Evolutionary conservation across 176 grass and related monocot species (phyloP).

Genomic region (Olyra latifolia): DNA sequence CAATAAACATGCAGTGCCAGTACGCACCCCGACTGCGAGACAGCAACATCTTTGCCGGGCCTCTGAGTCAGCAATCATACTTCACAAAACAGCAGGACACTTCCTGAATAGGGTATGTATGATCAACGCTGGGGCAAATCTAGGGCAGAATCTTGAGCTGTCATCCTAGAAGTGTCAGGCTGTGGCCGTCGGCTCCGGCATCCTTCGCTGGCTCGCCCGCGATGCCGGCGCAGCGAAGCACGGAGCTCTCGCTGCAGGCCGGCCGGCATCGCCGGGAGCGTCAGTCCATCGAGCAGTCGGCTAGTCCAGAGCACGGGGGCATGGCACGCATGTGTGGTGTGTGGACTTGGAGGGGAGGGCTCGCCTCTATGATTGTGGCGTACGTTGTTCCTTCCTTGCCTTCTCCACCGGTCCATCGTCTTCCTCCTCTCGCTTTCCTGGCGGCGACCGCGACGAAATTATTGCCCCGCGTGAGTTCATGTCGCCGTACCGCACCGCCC

Average conservation of each 20-base stretch:
- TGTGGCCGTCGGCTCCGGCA: background rate
- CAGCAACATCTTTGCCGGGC: background rate
- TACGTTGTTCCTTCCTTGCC: background rate
- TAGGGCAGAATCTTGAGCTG: background rate
- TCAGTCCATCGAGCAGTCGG: background rate
- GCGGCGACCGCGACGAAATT: background rate
- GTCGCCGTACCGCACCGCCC: no score
- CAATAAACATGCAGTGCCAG: background rate
- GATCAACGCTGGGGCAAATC: background rate
- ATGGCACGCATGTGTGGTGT: conserved; percentile 13
- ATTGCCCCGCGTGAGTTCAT: no score
- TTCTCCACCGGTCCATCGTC: no score
- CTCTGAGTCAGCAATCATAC: background rate
- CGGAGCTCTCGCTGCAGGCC: background rate
- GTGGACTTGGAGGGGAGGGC: background rate
- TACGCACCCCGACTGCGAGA: background rate
- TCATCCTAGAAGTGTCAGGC: background rate
- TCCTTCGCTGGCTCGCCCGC: background rate
- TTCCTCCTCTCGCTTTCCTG: background rate
- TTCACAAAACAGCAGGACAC: background rate
- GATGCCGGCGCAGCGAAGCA: background rate
- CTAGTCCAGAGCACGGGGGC: background rate
- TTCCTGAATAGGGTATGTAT: background rate
- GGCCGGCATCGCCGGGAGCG: background rate
- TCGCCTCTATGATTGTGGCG: background rate